phyloP scores from a whole-genome alignment of 2,329 filamentous ascomycete species.

The Cercospora sp. region DNA sequence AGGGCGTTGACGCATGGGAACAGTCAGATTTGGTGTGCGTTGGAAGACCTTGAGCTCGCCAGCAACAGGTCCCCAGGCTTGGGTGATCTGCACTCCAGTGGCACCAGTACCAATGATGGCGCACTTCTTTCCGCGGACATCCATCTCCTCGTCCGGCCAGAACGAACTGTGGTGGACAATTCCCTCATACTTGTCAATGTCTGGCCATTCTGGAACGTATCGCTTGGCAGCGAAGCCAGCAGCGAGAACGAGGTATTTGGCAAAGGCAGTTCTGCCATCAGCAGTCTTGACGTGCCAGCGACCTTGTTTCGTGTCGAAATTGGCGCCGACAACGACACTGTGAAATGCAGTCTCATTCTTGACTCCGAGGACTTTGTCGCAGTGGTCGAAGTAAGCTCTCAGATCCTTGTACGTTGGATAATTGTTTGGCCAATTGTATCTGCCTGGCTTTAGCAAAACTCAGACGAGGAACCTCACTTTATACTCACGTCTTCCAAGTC shows the following conservation, averaged over 20 bases:
- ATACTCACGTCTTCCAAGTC: constrained; percentile 46
- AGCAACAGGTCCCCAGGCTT: constrained; percentile 26
- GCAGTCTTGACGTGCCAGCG: constrained; percentile 56
- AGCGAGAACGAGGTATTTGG: constrained; percentile 56
- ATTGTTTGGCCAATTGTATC: constrained; percentile 23
- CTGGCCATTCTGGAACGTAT: constrained; percentile 42
- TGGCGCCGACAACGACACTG: constrained; percentile 56
- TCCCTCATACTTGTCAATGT: constrained; percentile 44
- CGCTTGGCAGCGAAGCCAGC: constrained; percentile 49
- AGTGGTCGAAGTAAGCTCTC: constrained; percentile 60
- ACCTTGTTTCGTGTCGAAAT: constrained; percentile 52
- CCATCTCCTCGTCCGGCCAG: constrained; percentile 40
- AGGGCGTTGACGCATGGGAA: constrained; percentile 51
- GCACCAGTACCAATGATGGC: constrained; percentile 47
- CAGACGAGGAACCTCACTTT: neutral
- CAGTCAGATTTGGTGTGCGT: constrained; percentile 18
- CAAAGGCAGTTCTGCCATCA: constrained; percentile 54
- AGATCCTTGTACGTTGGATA: constrained; percentile 46
- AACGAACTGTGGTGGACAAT: constrained; percentile 44
- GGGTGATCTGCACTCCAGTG: constrained; percentile 44
- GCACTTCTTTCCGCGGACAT: constrained; percentile 40
- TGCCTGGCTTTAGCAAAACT: constrained; percentile 10
- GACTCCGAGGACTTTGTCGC: constrained; percentile 56
- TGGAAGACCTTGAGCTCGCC: constrained; percentile 28
- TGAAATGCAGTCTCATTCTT: constrained; percentile 57